Evolutionary conservation across 73 alveolate genomes (phyloP), one percentile per base, ranked within the genome.

Genomic region (Tetrahymena borealis): DNA sequence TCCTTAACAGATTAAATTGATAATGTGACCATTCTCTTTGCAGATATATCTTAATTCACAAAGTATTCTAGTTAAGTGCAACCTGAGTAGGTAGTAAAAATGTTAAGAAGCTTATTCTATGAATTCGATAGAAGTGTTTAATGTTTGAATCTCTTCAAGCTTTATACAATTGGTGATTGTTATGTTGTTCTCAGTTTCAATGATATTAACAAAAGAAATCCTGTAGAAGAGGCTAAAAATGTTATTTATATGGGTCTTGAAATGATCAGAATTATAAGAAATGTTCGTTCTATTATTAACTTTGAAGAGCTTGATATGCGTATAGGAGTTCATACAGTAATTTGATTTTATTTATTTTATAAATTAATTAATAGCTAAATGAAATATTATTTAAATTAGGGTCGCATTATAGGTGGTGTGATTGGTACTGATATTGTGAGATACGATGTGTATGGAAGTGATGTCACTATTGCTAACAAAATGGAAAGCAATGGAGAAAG

Each of bases 121-220:
- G 95, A 97, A 92, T 98, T 98, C 93, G 99, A 98, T 93, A 97
- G 97, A 95, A 98, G 97, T 43, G 97, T 99, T 90, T 97, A 96
- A 32, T 95, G 95, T 32, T 95, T 98, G 36, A 96, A 97, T 41
- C 99, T 98, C 11, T 98, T 96, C 94, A 98, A 98, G 95, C 99
- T 98, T 0, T 99, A 98, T 92, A 98, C 99, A 3, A 98, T 98
- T 16, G 99, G 99, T 31, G 99, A 98, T 94, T 97, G 99, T 92
- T 98, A 98, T 94, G 99, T 98, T n/a, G 99, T 98, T 20, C 90
- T 98, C 94, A 99, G 99, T 39, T 97, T 96, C 78, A 97, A 96
- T 36, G 99, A 99, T 9, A 95, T 95, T 91, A 99, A 97, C 36
- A 94, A 97, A 94, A 97, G 99, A 94, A 97, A 98, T 96, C 97